Evolutionary conservation across 371 early-diverging fungal species (phyloP).

Genomic region (Mortierella sp.): DNA sequence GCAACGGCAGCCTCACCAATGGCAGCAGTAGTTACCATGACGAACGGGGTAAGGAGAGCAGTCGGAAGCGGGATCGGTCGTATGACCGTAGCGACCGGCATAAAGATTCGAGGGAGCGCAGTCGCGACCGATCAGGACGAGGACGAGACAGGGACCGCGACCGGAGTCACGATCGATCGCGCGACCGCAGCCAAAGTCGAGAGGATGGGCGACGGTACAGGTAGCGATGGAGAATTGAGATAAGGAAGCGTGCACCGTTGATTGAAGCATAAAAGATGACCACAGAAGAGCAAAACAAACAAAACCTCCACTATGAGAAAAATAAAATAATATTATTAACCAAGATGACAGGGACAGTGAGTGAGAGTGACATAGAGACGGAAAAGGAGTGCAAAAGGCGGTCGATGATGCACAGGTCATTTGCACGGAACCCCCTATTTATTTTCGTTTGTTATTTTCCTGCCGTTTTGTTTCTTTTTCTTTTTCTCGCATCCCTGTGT

Average conservation of each 20-base stretch:
- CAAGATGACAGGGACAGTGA: too few relatives aligned
- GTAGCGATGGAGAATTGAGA: constrained; percentile 2
- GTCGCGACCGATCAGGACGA: constrained; percentile 26
- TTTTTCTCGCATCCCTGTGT: background rate
- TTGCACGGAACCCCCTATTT: too few relatives aligned
- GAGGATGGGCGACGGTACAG: constrained; percentile 46
- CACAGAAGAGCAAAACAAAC: too few relatives aligned
- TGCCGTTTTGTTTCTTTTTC: constrained; percentile 6
- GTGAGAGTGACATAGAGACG: too few relatives aligned
- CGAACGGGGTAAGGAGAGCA: constrained; percentile 25
- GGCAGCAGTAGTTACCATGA: constrained; percentile 22
- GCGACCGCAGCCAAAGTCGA: constrained; percentile 45
- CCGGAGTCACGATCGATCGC: constrained; percentile 35
- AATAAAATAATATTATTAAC: too few relatives aligned
- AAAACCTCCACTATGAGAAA: too few relatives aligned
- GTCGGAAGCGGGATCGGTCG: constrained; percentile 40
- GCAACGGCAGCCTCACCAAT: constrained; percentile 38
- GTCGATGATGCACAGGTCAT: too few relatives aligned
- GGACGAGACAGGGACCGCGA: constrained; percentile 29
- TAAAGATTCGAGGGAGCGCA: constrained; percentile 32
- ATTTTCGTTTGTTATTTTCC: too few relatives aligned
- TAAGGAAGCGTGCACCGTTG: too few relatives aligned
- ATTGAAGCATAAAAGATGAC: background rate
- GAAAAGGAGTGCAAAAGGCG: too few relatives aligned
- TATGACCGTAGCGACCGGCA: constrained; percentile 37